Base-by-base conservation (phyloP, 2,329 filamentous ascomycete genomes). In the Pyrenophora seminiperda region DNA sequence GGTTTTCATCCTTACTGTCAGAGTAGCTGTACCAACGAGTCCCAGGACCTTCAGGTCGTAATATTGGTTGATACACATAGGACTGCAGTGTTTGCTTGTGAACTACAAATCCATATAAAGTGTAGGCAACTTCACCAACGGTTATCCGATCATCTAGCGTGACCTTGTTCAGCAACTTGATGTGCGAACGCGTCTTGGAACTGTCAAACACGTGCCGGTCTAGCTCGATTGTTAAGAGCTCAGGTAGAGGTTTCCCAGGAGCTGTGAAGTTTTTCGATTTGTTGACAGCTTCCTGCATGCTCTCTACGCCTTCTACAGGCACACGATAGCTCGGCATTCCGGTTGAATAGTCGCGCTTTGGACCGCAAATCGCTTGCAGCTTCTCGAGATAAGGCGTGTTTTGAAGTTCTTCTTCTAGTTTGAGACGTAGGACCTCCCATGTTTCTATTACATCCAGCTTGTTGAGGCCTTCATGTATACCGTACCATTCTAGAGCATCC, bases 21-120 rank as follows among this genome's bases (percentile, higher is more conserved):
- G 82, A 78, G 56, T 85, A 86, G 27, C 77, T 78, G 46, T 86
- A 80, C 84, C 84, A 87, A 37, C 77, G 79, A 7, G 77, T 76
- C 7, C 76, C 78, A 5, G 79, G 78, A 2, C 83, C 83, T 36
- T 76, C 76, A 1, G 84, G 84, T 22, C 83, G 77, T 39, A 87
- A 67, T 27, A 85, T 79, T n/a, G 81, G 79, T 58, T 83, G 82
- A 70, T 84, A 86, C 30, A 80, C 76, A 39, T 79, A 79, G 4
- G 82, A 85, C 15, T 80, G 80, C 13, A 85, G 77, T 34, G 78
- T 77, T 19, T 82, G 83, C 52, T 79, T 79, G 61, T 87, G 84
- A 2, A 83, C 81, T 24, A 85, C 72, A 54, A 85, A 81, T 3
- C 82, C 82, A 55, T 83, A 86, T 0, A 87, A 75, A 1, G 78